Conservation (phyloP, 371 early-diverging fungal species). For the Catenaria anguillulae region DNA sequence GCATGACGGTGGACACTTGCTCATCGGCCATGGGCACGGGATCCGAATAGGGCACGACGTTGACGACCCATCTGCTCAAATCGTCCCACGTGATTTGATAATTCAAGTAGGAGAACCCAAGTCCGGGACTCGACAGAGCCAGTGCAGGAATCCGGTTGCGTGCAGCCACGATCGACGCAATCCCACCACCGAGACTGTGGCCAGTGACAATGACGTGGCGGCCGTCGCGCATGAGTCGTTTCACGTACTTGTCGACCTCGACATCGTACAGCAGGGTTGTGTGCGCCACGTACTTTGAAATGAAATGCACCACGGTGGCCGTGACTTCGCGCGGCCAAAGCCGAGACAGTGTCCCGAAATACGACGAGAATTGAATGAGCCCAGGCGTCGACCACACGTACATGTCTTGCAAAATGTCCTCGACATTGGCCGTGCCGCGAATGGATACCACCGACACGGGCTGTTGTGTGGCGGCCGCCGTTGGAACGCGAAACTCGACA, state of each 20-base stretch:
- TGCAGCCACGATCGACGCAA: background rate
- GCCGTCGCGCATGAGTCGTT: background rate
- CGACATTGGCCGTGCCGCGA: constrained; percentile 10
- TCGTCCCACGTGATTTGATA: background rate
- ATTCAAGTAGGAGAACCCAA: background rate
- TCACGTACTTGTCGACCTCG: constrained; percentile 9
- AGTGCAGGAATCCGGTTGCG: background rate
- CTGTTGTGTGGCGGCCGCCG: background rate
- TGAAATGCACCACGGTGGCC: constrained; percentile 3
- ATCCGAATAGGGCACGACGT: background rate
- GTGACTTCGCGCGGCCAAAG: constrained; percentile 13
- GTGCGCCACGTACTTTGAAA: constrained; percentile 9
- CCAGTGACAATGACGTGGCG: background rate
- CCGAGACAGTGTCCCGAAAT: constrained; percentile 10
- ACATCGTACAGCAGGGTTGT: constrained; percentile 13
- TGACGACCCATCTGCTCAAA: background rate
- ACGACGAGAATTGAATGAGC: constrained; percentile 10
- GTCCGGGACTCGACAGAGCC: background rate
- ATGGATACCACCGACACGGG: constrained; percentile 9
- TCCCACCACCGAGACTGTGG: background rate
- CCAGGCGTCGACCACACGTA: constrained; percentile 11
- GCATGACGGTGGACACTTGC: background rate
- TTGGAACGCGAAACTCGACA: background rate
- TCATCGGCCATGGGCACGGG: background rate
- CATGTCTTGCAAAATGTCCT: constrained; percentile 16